phyloP scores from a whole-genome alignment of 1,284 basidiomycete species.

The Apiotrichum laibachii region DNA sequence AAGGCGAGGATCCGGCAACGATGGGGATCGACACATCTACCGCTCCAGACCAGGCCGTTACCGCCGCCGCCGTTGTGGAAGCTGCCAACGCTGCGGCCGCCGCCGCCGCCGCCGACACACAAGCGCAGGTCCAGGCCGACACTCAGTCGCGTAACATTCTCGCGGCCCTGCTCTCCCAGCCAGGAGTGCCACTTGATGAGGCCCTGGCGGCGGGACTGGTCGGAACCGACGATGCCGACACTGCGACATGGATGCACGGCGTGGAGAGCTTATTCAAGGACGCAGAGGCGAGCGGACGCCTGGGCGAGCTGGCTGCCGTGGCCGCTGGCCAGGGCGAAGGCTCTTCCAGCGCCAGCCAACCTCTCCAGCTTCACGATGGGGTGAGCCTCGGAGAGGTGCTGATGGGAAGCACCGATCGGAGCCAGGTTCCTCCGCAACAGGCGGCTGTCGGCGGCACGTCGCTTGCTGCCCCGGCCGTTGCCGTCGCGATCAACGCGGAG shows the following conservation, averaged over 20 bases:
- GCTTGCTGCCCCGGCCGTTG: conserved; percentile 21
- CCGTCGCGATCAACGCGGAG: conserved; percentile 40
- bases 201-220: conserved; percentile 27
- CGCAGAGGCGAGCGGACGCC: conserved; percentile 32
- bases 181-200: conserved; percentile 18
- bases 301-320: conserved; percentile 44
- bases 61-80: background rate
- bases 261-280: conserved; percentile 40
- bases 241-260: conserved; percentile 38
- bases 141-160: conserved; percentile 41
- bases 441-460: background rate
- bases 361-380: background rate
- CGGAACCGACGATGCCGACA: conserved; percentile 23
- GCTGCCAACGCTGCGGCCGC: conserved; percentile 6
- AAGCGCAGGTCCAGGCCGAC: conserved; percentile 22
- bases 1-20: conserved; percentile 3
- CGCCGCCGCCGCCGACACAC: background rate
- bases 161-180: conserved; percentile 35
- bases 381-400: background rate
- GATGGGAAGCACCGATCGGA: background rate
- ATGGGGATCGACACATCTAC: background rate
- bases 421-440: background rate
- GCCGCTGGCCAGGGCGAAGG: conserved; percentile 32
- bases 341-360: background rate
- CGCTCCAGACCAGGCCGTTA: background rate